These are phyloP conservation scores for Beauveria scarabaeidicola DNA, from an alignment of 2,329 filamentous ascomycete species.

Conservation along the genomic window DNA sequence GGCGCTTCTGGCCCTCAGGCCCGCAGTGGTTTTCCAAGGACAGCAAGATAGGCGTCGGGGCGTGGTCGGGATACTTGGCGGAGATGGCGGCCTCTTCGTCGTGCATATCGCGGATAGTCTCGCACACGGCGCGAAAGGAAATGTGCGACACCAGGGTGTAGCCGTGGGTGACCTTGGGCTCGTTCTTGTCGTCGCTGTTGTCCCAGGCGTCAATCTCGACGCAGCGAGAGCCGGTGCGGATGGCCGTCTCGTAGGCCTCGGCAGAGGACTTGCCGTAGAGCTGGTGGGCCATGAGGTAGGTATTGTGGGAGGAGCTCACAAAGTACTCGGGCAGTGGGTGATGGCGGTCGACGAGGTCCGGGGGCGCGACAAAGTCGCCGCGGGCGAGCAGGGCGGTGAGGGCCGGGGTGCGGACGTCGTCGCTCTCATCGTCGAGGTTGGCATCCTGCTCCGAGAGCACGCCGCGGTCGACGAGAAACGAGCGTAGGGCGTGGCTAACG, in stretches of 20 bases:
- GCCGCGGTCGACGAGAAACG: slow-evolving; percentile 44
- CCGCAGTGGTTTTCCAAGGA: slow-evolving; percentile 62
- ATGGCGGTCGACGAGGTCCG: slow-evolving; percentile 45
- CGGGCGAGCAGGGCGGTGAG: slow-evolving; percentile 45
- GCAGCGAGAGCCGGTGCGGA: slow-evolving; percentile 56
- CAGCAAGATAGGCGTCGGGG: slow-evolving; percentile 50
- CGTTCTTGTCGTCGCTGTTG: slow-evolving; percentile 47
- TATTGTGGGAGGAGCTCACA: slow-evolving; percentile 66
- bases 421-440: slow-evolving; percentile 23
- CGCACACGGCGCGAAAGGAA: slow-evolving; percentile 55
- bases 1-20: slow-evolving; percentile 48
- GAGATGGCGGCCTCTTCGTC: slow-evolving; percentile 47
- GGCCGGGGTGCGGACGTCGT: slow-evolving; percentile 33
- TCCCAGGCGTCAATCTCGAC: slow-evolving; percentile 72
- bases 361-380: slow-evolving; percentile 49
- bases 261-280: slow-evolving; percentile 56
- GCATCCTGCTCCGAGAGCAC: slow-evolving; percentile 42
- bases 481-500: slow-evolving; percentile 50
- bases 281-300: slow-evolving; percentile 62
- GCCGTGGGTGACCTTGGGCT: slow-evolving; percentile 63
- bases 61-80: slow-evolving; percentile 24
- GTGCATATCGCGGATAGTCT: slow-evolving; percentile 54
- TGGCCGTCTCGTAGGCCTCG: slow-evolving; percentile 53
- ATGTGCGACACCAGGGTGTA: slow-evolving; percentile 61
- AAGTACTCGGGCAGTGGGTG: slow-evolving; percentile 61